These are phyloP conservation scores for Fusarium hostae DNA, from an alignment of 2,329 filamentous ascomycete species.

Conservation along the genomic window DNA sequence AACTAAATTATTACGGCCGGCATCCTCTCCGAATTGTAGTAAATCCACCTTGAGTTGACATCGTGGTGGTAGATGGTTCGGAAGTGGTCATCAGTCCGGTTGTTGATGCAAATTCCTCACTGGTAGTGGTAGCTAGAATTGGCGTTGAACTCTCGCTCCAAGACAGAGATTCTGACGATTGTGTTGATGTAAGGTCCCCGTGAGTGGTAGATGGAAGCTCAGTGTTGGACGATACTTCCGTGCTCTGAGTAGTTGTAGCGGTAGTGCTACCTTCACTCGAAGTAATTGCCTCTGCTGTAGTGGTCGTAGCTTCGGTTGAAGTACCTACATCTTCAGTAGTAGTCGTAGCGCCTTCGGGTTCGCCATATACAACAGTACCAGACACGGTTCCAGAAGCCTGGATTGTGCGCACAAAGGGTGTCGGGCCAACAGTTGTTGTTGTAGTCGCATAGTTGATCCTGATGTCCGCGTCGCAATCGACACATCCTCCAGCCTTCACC, in stretches of 20 bases:
- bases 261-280: neutral
- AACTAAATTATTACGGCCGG: neutral
- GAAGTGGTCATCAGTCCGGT: neutral
- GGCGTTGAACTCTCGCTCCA: too few species aligned
- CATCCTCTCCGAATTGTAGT: neutral
- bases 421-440: neutral
- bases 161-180: too few species aligned
- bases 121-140: neutral
- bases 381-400: neutral
- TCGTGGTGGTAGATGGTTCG: neutral
- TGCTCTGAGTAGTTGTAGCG: neutral
- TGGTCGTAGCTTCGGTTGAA: neutral
- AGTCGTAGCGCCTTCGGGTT: neutral
- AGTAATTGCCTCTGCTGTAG: neutral
- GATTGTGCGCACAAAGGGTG: neutral
- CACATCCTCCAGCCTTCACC: neutral
- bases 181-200: too few species aligned
- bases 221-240: too few species aligned
- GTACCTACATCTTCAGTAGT: neutral
- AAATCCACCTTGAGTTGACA: neutral
- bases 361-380: neutral
- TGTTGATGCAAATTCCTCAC: neutral
- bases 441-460: neutral
- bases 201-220: too few species aligned
- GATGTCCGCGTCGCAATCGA: neutral